A percentile compares a stretch with the other conserved stretches of the same genome.
Conservation (phyloP, 2,329 filamentous ascomycete species). For the Apiospora phragmitis region DNA sequence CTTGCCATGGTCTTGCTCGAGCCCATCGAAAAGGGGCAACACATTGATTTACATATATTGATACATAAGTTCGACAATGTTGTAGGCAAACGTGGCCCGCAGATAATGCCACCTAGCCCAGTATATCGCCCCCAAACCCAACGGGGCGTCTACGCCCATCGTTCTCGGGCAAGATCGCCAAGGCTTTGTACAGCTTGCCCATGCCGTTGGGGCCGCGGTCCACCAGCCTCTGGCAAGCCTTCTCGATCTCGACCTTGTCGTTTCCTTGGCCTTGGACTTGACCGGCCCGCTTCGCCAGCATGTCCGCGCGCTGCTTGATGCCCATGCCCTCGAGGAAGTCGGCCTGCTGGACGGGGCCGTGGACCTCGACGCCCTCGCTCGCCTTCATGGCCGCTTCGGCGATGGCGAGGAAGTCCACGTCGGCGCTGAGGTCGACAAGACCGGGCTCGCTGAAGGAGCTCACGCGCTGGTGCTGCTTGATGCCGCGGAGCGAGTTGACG, state of each 20-base stretch:
- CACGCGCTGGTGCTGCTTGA: conserved; percentile 73
- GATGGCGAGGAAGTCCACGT: conserved; percentile 89
- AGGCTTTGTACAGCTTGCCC: conserved; percentile 91
- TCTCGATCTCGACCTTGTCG: conserved; percentile 66
- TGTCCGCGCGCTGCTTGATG: conserved; percentile 73
- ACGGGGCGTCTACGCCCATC: conserved; percentile 74
- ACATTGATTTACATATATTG: not conserved
- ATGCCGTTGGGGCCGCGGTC: conserved; percentile 82
- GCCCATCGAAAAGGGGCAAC: not conserved
- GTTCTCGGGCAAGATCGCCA: conserved; percentile 87
- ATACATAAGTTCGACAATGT: not conserved
- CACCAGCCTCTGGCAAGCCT: conserved; percentile 79
- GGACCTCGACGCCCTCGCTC: conserved; percentile 81
- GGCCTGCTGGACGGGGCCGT: conserved; percentile 87
- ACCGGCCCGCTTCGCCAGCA: conserved; percentile 54
- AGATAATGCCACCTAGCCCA: not conserved
- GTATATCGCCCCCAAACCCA: conserved; percentile 80
- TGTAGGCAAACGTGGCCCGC: not conserved
- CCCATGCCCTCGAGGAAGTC: conserved; percentile 80
- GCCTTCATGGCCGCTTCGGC: conserved; percentile 78
- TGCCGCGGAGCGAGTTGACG: conserved; percentile 86
- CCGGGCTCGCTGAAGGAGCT: conserved; percentile 81
- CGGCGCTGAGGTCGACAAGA: conserved; percentile 82
- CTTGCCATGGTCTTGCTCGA: not conserved
- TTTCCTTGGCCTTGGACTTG: conserved; percentile 40